Base-by-base conservation (phyloP, 2,329 filamentous ascomycete species). In the Alternaria panax region DNA sequence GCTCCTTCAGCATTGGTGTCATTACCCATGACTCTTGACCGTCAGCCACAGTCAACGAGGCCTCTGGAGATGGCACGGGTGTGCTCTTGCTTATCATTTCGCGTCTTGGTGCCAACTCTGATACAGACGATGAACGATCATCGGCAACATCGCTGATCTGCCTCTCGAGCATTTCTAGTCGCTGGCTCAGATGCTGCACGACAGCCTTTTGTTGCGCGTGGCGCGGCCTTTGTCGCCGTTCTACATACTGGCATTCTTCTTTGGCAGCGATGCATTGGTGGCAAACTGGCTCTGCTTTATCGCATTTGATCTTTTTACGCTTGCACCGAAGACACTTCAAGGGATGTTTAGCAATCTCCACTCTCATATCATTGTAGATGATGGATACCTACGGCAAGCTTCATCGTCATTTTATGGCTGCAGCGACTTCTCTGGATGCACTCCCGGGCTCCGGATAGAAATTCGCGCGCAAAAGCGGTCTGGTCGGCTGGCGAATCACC, bases 231-330 rank as follows among this genome's bases (percentile, higher is more conserved):
- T 72, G 65, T 18, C 67, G 59, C n/a, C 72, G 63, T 42, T 69
- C 70, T 14, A 73, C 63, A 59, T 75, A 75, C 32, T 70, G 60
- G 48, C 72, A 75, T 28, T 72, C 69, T 24, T 55, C 50, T 9
- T 62, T 64, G 12, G 69, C 68, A 18, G 62, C 63, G 24, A 66
- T 59, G 54, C 72, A 74, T 50, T 74, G 72, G 47, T 70, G 66
- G 50, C 72, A 75, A 11, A 54, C 55, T 9, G 67, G 67, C 12
- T 70, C 61, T 18, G 20, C 62, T 60, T 65, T 73, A 32, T 75
- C 68, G 38, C 72, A 75, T 61, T 74, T 75, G 32, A 73, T 67
- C 69, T 74, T 69, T 41, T 69, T 70, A 27, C 55, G 59, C 55
- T 66, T 70, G 50, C 67, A 70, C 38, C 67, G 54, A 28, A 67